phyloP scores from a whole-genome alignment of 106 monocot genomes.

The Xerophyta viscosa region DNA sequence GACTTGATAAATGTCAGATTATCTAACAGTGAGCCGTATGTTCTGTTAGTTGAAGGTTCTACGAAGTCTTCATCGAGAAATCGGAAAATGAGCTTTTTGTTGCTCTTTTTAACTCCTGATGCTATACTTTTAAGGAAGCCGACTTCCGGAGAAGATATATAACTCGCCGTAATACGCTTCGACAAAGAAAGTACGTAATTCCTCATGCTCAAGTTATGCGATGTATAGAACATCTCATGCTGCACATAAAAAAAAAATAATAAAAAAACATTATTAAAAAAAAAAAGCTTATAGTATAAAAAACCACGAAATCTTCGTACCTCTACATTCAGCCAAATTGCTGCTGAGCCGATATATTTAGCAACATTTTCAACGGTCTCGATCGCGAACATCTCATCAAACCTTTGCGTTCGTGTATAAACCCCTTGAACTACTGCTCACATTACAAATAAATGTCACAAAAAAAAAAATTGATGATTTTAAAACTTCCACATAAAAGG shows the following conservation, averaged over 20 bases:
- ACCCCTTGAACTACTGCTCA: no score
- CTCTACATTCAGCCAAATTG: slow-evolving; percentile 80
- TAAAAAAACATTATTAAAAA: neutral
- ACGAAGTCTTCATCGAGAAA: slow-evolving; percentile 32
- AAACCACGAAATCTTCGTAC: slow-evolving; percentile 6
- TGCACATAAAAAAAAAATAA: slow-evolving; percentile 20
- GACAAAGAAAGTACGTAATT: slow-evolving; percentile 39
- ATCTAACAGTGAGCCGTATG: slow-evolving; percentile 53
- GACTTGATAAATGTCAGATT: slow-evolving; percentile 75
- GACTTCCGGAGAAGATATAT: slow-evolving; percentile 82
- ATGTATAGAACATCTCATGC: slow-evolving; percentile 73
- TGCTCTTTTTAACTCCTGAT: slow-evolving; percentile 20
- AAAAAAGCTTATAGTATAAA: neutral
- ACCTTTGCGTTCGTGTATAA: no score
- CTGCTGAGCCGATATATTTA: slow-evolving; percentile 19
- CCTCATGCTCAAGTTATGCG: slow-evolving; percentile 77
- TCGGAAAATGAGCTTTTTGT: slow-evolving; percentile 63
- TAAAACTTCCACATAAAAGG: no score
- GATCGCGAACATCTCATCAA: no score
- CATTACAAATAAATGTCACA: no score
- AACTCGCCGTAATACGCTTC: slow-evolving; percentile 29
- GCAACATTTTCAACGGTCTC: slow-evolving; percentile 42
- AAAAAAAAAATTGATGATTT: no score
- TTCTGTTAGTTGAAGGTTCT: slow-evolving; percentile 62
- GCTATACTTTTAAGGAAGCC: slow-evolving; percentile 38